phyloP scores from a whole-genome alignment of 371 early-diverging fungal genomes.

The Mortierella sp. region DNA sequence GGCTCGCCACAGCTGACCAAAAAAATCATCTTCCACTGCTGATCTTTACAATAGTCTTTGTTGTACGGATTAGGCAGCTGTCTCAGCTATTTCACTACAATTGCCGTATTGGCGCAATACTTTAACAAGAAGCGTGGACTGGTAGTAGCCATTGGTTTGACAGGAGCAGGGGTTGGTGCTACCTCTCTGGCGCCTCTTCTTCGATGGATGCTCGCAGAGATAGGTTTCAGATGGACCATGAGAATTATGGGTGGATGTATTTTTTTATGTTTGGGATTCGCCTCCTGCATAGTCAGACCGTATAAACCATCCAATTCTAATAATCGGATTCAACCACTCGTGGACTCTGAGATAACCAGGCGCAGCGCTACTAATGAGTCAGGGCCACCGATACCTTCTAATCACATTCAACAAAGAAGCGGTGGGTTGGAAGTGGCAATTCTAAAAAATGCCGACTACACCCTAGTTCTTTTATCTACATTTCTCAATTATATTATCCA shows the following conservation, averaged over 20 bases:
- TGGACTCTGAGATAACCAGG: not conserved
- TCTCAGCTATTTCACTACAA: conserved; percentile 26
- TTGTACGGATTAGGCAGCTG: conserved; percentile 24
- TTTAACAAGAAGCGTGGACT: conserved; percentile 22
- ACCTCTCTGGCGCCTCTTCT: not conserved
- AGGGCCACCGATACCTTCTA: not conserved
- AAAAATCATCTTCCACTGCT: not conserved
- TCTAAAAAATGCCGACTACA: not conserved
- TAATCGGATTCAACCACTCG: not conserved
- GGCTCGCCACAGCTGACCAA: too few species aligned
- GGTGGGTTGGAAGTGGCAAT: not conserved
- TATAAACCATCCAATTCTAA: not conserved
- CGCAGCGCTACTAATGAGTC: not conserved
- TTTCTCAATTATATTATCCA: not conserved
- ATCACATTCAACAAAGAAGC: not conserved
- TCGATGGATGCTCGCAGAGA: not conserved
- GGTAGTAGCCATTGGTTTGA: conserved; percentile 8
- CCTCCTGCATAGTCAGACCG: not conserved
- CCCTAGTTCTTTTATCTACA: not conserved
- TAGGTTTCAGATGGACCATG: not conserved
- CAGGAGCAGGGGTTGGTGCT: not conserved
- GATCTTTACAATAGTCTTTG: conserved; percentile 12
- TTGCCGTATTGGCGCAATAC: conserved; percentile 28
- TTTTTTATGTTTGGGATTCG: not conserved
- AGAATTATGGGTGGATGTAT: not conserved